Evolutionary conservation across 805 yeast genomes (phyloP), one percentile per base, ranked within the genome.

Genomic region (Monosporozyma unispora): DNA sequence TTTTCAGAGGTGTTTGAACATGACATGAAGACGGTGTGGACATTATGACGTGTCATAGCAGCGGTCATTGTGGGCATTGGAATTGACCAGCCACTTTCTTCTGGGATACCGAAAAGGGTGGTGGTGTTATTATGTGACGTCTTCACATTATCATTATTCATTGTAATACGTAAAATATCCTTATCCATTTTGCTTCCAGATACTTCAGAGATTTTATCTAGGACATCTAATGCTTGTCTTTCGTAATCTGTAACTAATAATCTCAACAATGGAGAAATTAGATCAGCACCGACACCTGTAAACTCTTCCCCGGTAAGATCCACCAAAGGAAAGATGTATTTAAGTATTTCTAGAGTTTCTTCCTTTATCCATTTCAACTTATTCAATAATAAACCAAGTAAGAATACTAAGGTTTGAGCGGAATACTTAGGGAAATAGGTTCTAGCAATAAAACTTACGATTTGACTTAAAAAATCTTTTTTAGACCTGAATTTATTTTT

Each of bases 11-110:
- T 58, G 18, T 58, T 61, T 63, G 78, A 76, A 61, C 97, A 91
- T 0, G 96, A 87, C 28, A 89, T 81, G 62, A 87, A 93, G 3
- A 93, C 98, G 0, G 98, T 90, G 65, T 93, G 98, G 1, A 93
- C 95, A 60, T 93, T 93, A 62, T 87, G 87, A 55, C 97, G 73
- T 1, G 98, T 87, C 14, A 86, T 78, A 0, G 95, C 84, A 0
- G 96, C 88, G 1, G 93, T 83, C 41, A 88, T 80, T 0, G 91
- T 87, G 2, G 99, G 96, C 91, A 87, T 85, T 1, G 98, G 95
- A 46, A 95, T 81, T 0, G 96, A 83, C 99, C 99, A 93, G 1
- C 99, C 99, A 59, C 84, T 81, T 11, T 87, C 96, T 27, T 68
- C 72, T 0, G 99, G 98, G 22, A 91, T 82, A 14, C 99, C 99